Percentiles rank a stretch among this genome's conserved stretches.
Evolutionary conservation across 805 yeast genomes (phyloP).

Genomic region (Candida glaebosa): DNA sequence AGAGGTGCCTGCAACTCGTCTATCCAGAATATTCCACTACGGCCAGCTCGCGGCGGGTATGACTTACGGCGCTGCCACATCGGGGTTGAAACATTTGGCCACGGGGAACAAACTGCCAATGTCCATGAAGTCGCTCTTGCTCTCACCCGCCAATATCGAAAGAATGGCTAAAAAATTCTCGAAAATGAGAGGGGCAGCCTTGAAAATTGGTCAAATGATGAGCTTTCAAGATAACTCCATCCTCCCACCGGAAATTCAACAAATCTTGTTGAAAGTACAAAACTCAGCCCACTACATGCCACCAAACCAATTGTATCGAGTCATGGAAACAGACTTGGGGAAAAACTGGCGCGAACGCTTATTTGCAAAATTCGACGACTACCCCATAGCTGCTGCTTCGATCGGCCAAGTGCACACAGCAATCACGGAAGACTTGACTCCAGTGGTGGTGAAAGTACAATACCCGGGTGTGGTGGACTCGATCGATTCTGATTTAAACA

Average conservation of each 20-base stretch:
- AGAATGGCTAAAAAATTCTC: conserved; percentile 83
- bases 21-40: conserved; percentile 89
- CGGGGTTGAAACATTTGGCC: conserved; percentile 68
- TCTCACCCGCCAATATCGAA: conserved; percentile 82
- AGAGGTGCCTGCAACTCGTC: conserved; percentile 80
- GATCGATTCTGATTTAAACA: conserved; percentile 91
- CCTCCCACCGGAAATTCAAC: conserved; percentile 80
- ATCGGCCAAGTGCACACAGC: conserved; percentile 96
- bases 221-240: conserved; percentile 90
- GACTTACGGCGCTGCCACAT: conserved; percentile 78
- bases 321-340: conserved; percentile 73
- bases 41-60: conserved; percentile 90
- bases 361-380: conserved; percentile 74
- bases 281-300: conserved; percentile 98
- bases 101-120: conserved; percentile 43
- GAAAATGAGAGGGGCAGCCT: conserved; percentile 98
- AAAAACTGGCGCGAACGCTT: conserved; percentile 65
- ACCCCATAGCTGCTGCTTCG: conserved; percentile 93
- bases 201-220: conserved; percentile 94
- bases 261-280: conserved; percentile 78
- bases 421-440: conserved; percentile 57
- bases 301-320: conserved; percentile 75
- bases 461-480: conserved; percentile 95
- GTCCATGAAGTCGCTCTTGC: conserved; percentile 53
- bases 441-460: conserved; percentile 92